Conservation (phyloP, 805 yeast genomes). For the Kuraishia molischiana region DNA sequence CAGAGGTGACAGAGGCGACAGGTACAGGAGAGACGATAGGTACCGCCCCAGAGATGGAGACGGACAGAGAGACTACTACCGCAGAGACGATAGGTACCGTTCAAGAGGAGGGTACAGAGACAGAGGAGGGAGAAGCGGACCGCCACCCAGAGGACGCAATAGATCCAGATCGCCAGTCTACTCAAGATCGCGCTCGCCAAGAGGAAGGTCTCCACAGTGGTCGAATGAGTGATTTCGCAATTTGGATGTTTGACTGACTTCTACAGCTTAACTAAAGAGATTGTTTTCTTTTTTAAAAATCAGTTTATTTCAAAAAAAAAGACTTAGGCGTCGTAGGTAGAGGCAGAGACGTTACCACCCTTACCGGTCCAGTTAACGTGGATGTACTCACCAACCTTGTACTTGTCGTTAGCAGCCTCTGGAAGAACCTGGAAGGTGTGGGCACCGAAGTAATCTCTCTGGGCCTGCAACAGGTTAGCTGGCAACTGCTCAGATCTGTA, state of each 20-base stretch:
- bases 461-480: constrained; percentile 98
- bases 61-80: too few species aligned
- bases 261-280: constrained; percentile 3
- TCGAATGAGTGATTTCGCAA: too few species aligned
- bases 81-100: too few species aligned
- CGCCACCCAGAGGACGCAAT: not conserved
- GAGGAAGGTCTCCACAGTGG: too few species aligned
- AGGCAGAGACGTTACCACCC: constrained; percentile 96
- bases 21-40: too few species aligned
- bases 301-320: not conserved
- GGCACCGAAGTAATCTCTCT: constrained; percentile 99
- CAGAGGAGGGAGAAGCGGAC: too few species aligned
- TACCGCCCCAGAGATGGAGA: too few species aligned
- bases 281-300: constrained; percentile 2
- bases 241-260: too few species aligned
- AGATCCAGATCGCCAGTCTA: constrained; percentile 1
- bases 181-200: not conserved
- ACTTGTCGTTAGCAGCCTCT: constrained; percentile 63
- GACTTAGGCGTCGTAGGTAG: constrained; percentile 81
- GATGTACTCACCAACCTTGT: constrained; percentile 75
- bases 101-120: too few species aligned
- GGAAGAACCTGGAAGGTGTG: constrained; percentile 96
- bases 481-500: constrained; percentile 94
- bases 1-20: too few species aligned
- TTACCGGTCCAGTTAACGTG: constrained; percentile 99